Evolutionary conservation across 2,329 filamentous ascomycete genomes (phyloP), one percentile per base, ranked within the genome.

Genomic region (Alternaria conjuncta): DNA sequence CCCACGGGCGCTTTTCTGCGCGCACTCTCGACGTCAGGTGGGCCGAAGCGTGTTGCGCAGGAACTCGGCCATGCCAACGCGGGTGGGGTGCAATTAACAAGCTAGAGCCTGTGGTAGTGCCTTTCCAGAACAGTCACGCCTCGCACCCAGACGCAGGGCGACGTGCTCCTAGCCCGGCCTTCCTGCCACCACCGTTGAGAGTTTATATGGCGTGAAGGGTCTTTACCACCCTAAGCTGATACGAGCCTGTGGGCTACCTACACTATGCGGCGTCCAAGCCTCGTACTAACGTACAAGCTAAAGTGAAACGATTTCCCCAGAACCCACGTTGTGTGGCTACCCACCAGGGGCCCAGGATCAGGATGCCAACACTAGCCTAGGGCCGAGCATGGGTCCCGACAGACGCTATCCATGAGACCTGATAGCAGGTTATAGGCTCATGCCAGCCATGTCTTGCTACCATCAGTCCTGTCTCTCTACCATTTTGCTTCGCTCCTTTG

Each of bases 241-340:
- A 64, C 57, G 45, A 65, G 57, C 67, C 18, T 63, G 66, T 64
- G 55, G 63, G 66, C 60, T 57, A 63, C 65, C 57, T 57, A 63
- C 65, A 61, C 66, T 63, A 61, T 63, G 68, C 67, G 65, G 59
- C 64, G 60, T 67, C 66, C 67, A 71, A 69, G 66, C 64, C 63
- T 63, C 60, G 45, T 65, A 45, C 68, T 61, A 64, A 64, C 62
- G 60, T 66, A 64, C 59, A 65, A 71, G 69, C 70, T 69, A 73
- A 72, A 51, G 67, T 78, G 77, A 79, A 78, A 80, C 77, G 61
- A 73, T 71, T 78, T 77, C 76, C 78, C 78, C 75, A 78, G 73
- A 75, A 71, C 71, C 73, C 72, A 75, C 71, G 69, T 74, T 77
- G 76, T 75, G 75, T 77, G 74, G 74, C 74, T 74, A 71, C 71